A percentile compares a stretch with the other conserved stretches of the same genome.
These are phyloP conservation scores for Saccharomycopsis javanensis DNA, from an alignment of 805 yeast species.

Conservation along the genomic window DNA sequence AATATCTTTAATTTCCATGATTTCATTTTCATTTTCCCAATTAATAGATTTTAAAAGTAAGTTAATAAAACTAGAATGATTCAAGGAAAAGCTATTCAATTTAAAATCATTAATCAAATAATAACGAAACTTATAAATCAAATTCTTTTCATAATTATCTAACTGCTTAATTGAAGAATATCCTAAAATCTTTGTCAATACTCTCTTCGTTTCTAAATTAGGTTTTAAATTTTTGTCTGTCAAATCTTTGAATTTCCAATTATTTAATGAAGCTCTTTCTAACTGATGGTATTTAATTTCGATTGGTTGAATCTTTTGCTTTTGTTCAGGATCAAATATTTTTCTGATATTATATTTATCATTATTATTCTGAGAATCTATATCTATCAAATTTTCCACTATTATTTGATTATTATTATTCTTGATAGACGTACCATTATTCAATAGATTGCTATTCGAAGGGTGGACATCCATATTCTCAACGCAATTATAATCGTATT, in stretches of 20 bases:
- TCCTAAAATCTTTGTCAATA: slow-evolving; percentile 53
- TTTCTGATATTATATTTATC: slow-evolving; percentile 26
- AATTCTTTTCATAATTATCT: slow-evolving; percentile 71
- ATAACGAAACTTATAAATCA: slow-evolving; percentile 87
- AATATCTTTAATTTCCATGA: slow-evolving; percentile 65
- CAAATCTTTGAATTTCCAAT: slow-evolving; percentile 29
- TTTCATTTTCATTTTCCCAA: slow-evolving; percentile 79
- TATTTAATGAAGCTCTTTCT: slow-evolving; percentile 72
- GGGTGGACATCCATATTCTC: slow-evolving; percentile 17
- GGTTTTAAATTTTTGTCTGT: slow-evolving; percentile 79
- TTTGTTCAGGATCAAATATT: slow-evolving; percentile 64
- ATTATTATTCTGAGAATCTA: slow-evolving; percentile 22
- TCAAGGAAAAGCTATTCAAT: slow-evolving; percentile 11
- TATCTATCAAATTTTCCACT: slow-evolving; percentile 24
- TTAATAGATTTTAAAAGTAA: slow-evolving; percentile 82
- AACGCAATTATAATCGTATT: slow-evolving; percentile 22
- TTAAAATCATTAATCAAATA: slow-evolving; percentile 49
- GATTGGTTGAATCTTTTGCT: slow-evolving; percentile 59
- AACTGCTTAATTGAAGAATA: slow-evolving; percentile 81
- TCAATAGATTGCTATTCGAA: slow-evolving; percentile 14
- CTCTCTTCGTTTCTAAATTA: slow-evolving; percentile 69
- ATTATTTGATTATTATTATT: slow-evolving; percentile 17
- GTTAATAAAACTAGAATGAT: slow-evolving; percentile 48
- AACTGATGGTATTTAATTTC: slow-evolving; percentile 79
- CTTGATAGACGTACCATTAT: neutral